Conservation (phyloP, 345 rosid species). For the Aquilaria malaccensis region DNA sequence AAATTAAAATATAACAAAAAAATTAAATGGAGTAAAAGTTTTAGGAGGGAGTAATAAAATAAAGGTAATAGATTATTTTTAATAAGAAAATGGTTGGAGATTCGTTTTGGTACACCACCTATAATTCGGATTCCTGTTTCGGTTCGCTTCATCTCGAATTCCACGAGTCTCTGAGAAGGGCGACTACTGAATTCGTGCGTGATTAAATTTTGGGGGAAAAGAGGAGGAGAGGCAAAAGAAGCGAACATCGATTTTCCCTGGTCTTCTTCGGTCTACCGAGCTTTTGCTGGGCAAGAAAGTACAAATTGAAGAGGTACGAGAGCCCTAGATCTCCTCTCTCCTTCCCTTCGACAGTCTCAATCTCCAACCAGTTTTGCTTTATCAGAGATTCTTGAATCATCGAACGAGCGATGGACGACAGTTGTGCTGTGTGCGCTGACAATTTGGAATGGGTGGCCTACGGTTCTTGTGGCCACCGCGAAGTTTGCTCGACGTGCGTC, state of each 20-base stretch:
- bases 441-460: conserved; percentile 87
- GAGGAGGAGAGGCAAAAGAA: too few species aligned
- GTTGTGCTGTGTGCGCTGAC: conserved; percentile 94
- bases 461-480: conserved; percentile 83
- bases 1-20: too few species aligned
- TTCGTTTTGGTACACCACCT: too few species aligned
- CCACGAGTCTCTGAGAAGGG: not conserved
- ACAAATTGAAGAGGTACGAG: not conserved
- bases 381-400: not conserved
- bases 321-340: conserved; percentile 1
- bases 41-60: too few species aligned
- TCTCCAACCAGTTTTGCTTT: not conserved
- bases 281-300: not conserved
- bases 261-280: not conserved
- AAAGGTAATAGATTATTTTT: too few species aligned
- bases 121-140: too few species aligned
- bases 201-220: too few species aligned
- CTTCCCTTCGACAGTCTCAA: not conserved
- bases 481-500: conserved; percentile 90
- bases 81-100: too few species aligned
- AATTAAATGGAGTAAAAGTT: too few species aligned
- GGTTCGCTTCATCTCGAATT: too few species aligned
- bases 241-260: too few species aligned
- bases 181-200: not conserved
- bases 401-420: conserved; percentile 55